Evolutionary conservation across 1,284 basidiomycete species (phyloP).

Genomic region (Apiotrichum brassicae): DNA sequence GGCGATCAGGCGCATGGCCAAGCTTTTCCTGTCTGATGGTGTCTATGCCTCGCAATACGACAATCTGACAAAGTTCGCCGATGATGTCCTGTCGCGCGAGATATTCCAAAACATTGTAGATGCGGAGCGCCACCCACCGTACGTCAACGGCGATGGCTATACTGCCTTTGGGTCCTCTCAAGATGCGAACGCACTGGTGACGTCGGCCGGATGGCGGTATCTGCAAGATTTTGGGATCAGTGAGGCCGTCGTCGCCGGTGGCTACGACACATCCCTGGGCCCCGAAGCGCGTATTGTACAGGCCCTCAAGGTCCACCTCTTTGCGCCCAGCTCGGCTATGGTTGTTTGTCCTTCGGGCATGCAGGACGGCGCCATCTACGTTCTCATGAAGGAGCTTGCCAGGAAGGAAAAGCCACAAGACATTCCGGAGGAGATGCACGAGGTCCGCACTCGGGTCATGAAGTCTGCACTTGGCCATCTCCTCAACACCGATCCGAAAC

Average conservation of each 20-base stretch:
- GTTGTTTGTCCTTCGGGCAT: conserved; percentile 13
- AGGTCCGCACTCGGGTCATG: conserved; percentile 9
- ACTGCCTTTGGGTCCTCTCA: conserved; percentile 12
- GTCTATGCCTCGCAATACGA: not conserved
- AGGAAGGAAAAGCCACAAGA: not conserved
- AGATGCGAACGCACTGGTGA: conserved; percentile 11
- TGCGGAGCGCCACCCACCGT: conserved; percentile 15
- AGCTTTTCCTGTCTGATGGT: conserved; percentile 1
- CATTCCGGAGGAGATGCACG: not conserved
- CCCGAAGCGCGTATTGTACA: conserved; percentile 15
- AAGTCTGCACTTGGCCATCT: conserved; percentile 11
- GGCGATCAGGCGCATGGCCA: conserved; percentile 3
- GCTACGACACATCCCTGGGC: conserved; percentile 9
- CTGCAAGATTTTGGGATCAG: conserved; percentile 14
- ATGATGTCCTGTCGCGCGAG: conserved; percentile 3
- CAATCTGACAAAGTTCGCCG: not conserved
- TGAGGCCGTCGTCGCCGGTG: conserved; percentile 11
- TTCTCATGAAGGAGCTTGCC: conserved; percentile 5
- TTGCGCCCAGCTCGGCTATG: conserved; percentile 5
- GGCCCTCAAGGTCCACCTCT: conserved; percentile 14
- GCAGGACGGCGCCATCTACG: conserved; percentile 15
- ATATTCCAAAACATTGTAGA: conserved; percentile 7
- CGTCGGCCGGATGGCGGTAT: conserved; percentile 12
- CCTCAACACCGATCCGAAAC: conserved; percentile 49
- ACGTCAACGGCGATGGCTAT: conserved; percentile 11